Conservation (phyloP, 1,139 yeast species). For the Yamadazyma dushanensis region DNA sequence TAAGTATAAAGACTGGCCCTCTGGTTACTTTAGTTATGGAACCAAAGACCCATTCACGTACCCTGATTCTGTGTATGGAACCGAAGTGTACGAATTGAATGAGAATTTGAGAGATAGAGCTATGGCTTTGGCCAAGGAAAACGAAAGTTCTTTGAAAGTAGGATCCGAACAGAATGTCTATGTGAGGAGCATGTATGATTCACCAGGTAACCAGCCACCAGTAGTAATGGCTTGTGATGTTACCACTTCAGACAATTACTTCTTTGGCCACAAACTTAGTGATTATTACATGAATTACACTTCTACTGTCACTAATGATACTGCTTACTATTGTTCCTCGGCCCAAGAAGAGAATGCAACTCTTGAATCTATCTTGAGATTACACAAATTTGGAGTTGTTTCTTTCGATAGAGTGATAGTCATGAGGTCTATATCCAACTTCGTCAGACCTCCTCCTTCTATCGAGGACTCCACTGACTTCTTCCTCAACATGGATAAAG, state of each 20-base stretch:
- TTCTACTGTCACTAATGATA: conserved; percentile 53
- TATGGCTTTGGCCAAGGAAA: conserved; percentile 48
- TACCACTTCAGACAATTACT: conserved; percentile 62
- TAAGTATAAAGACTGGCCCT: conserved; percentile 55
- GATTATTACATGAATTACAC: conserved; percentile 53
- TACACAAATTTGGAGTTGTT: conserved; percentile 53
- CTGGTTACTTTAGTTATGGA: conserved; percentile 62
- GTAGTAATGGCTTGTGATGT: conserved; percentile 56
- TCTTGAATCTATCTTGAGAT: conserved; percentile 58
- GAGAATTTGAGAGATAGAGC: conserved; percentile 61
- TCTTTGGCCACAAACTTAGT: conserved; percentile 52
- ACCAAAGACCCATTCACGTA: conserved; percentile 49
- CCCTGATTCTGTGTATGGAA: conserved; percentile 60
- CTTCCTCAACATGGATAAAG: conserved; percentile 51
- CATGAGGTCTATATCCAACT: conserved; percentile 65
- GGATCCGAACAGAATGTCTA: conserved; percentile 45
- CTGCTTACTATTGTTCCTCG: conserved; percentile 60
- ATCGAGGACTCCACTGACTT: conserved; percentile 43
- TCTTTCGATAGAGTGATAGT: conserved; percentile 59
- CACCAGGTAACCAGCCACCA: conserved; percentile 53
- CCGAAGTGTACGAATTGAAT: conserved; percentile 67
- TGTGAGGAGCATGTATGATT: conserved; percentile 49
- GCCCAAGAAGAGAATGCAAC: conserved; percentile 74
- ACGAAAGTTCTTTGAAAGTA: conserved; percentile 32
- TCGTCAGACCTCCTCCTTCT: conserved; percentile 53